phyloP scores from a whole-genome alignment of 106 monocot genomes.

The Phalaenopsis equestris region DNA sequence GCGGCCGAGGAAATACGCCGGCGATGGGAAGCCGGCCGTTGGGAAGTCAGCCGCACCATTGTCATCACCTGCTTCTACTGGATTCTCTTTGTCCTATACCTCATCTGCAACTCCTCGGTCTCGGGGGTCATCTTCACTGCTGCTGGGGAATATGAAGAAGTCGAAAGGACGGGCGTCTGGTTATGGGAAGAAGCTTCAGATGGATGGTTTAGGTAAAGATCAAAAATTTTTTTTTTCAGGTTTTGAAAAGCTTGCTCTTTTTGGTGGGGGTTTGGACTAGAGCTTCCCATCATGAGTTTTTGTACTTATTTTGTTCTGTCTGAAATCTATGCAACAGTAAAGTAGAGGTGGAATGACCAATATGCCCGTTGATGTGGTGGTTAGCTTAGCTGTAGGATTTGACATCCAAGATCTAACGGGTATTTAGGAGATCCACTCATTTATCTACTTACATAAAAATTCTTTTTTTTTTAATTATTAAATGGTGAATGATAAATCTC shows the following conservation, averaged over 20 bases:
- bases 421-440: too few species aligned
- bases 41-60: neutral
- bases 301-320: neutral
- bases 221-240: too few species aligned
- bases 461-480: too few species aligned
- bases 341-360: neutral
- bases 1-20: conserved; percentile 16
- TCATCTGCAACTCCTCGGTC: neutral
- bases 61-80: neutral
- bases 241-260: neutral
- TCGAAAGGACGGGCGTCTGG: conserved; percentile 11
- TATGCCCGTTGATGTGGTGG: neutral
- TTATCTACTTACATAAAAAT: too few species aligned
- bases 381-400: too few species aligned
- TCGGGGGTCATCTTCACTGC: neutral
- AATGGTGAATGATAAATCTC: too few species aligned
- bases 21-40: neutral
- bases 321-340: neutral
- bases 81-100: conserved; percentile 5
- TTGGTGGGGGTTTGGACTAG: neutral
- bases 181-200: conserved; percentile 12
- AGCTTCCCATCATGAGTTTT: neutral
- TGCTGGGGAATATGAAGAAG: conserved; percentile 8
- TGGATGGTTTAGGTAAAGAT: conserved; percentile 12
- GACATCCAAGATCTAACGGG: too few species aligned